phyloP scores from a whole-genome alignment of 805 yeast species.

The Candida corydali region DNA sequence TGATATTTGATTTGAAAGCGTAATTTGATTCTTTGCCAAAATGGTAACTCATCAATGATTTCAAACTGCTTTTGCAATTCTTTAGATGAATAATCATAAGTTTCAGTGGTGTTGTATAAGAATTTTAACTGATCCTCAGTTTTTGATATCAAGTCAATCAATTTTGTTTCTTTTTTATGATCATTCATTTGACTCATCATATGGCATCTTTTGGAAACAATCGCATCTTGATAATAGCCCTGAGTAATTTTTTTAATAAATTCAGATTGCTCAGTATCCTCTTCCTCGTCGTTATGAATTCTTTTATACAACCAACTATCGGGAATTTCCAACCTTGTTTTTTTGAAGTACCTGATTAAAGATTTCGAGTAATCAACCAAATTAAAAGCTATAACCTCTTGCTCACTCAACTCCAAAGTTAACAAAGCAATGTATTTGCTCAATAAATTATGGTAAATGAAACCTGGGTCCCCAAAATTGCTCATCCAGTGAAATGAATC shows the following conservation, averaged over 20 bases:
- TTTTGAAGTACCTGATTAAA: conserved; percentile 34
- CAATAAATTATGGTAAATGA: conserved; percentile 49
- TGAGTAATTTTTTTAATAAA: conserved; percentile 15
- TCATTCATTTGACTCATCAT: conserved; percentile 6
- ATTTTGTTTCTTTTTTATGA: conserved; percentile 17
- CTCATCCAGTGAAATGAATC: conserved; percentile 58
- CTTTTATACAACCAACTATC: conserved; percentile 26
- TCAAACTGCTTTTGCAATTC: conserved; percentile 27
- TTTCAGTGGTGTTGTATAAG: conserved; percentile 18
- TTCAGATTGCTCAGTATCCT: conserved; percentile 12
- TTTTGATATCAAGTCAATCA: conserved; percentile 20
- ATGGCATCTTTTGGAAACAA: background rate
- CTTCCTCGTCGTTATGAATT: conserved; percentile 10
- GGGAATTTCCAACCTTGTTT: conserved; percentile 26
- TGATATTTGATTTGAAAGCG: conserved; percentile 26
- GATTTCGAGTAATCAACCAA: conserved; percentile 44
- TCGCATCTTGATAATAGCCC: conserved; percentile 14
- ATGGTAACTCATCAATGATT: conserved; percentile 26
- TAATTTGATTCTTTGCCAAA: conserved; percentile 34
- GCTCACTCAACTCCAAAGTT: conserved; percentile 50
- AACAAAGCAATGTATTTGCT: conserved; percentile 60
- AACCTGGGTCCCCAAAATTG: conserved; percentile 48
- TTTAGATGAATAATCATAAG: conserved; percentile 25
- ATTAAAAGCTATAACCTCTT: conserved; percentile 51
- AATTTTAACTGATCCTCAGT: conserved; percentile 17